A percentile compares a stretch with the other conserved stretches of the same genome.
Evolutionary conservation across 768 basidiomycete genomes (phyloP).

Genomic region (Omphalotus guepiniiformis): DNA sequence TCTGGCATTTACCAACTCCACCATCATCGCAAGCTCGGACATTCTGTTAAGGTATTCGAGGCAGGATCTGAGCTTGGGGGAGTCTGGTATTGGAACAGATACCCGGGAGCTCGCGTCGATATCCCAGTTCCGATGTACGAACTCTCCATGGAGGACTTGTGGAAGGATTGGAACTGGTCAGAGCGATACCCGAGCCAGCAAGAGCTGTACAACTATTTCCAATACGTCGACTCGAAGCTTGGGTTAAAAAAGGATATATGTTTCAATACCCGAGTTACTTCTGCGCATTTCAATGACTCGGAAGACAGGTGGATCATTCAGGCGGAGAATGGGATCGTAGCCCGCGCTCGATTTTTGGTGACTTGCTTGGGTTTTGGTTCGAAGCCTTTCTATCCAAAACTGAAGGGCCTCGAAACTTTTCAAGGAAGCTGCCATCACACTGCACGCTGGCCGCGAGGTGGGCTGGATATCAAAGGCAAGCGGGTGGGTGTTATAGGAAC

Average conservation of each 20-base stretch:
- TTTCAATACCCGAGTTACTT: slow-evolving; percentile 19
- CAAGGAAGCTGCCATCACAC: slow-evolving; percentile 18
- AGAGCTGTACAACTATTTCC: slow-evolving; percentile 20
- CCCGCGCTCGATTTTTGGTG: slow-evolving; percentile 16
- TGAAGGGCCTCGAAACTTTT: slow-evolving; percentile 21
- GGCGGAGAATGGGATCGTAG: slow-evolving; percentile 16
- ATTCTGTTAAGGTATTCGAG: slow-evolving; percentile 6
- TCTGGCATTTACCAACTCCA: slow-evolving; percentile 15
- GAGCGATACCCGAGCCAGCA: slow-evolving; percentile 4
- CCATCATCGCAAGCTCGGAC: slow-evolving; percentile 4
- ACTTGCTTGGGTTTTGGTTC: slow-evolving; percentile 24
- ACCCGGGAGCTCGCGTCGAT: slow-evolving; percentile 25
- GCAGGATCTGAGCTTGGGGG: slow-evolving; percentile 20
- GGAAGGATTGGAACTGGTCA: slow-evolving; percentile 21
- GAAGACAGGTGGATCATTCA: slow-evolving; percentile 21
- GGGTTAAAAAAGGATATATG: slow-evolving; percentile 20
- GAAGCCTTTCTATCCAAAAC: slow-evolving; percentile 19
- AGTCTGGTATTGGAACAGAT: slow-evolving; percentile 19
- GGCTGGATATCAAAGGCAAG: slow-evolving; percentile 19
- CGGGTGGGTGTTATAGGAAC: slow-evolving; percentile 25
- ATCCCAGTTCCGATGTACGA: slow-evolving; percentile 22
- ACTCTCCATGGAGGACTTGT: slow-evolving; percentile 20
- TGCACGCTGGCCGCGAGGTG: slow-evolving; percentile 19
- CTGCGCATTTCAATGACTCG: slow-evolving; percentile 17
- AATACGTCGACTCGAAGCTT: slow-evolving; percentile 22